Base-by-base conservation (phyloP, 352 stramenopile species). In the Phytophthora tubulina region DNA sequence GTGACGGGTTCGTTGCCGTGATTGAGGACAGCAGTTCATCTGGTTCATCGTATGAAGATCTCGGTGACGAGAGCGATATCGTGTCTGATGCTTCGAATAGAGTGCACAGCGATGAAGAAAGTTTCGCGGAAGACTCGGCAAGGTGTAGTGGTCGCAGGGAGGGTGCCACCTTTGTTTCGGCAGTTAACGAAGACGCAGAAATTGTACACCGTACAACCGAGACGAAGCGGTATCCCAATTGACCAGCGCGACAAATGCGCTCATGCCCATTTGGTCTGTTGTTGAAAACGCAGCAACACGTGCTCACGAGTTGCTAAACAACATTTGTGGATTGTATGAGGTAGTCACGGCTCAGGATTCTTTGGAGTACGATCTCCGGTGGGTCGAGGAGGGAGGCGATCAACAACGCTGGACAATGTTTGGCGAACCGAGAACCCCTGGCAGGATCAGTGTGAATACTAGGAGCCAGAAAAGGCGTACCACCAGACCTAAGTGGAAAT, bases 371-470 rank as follows among this genome's bases (percentile, higher is more conserved):
- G 70, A 76, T 66, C 10, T 76, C 21, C 50, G 49, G 9, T 70
- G 70, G 70, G 32, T 49, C 3, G 57, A 76, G 17, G 56, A 64
- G 53, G 42, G 65, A 1, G 32, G 51, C 48, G 35, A 27, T 27
- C 21, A 69, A 33, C 35, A 62, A 9, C 32, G 33, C 35, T 76
- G 70, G 70, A 76, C 70, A 33, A 69, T 76, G 70, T 76, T 76
- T 44, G 70, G 69, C 17, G 69, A 76, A 13, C 63, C 69, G 7
- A 73, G 56, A 30, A 41, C 27, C 52, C 21, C 38, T 10, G 15
- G 9, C 4, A 17, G 14, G 21, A 38, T 32, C 27, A 42, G 17
- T 14, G 17, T 60, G 49, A 54, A 53, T 67, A 52, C 9, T 30
- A 15, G 21, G 21, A 27, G 21, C 21, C 21, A 35, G 4, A 10